These are phyloP conservation scores for Rhynchospora pubera DNA, from an alignment of 176 grass and related monocot genomes.

Conservation along the genomic window DNA sequence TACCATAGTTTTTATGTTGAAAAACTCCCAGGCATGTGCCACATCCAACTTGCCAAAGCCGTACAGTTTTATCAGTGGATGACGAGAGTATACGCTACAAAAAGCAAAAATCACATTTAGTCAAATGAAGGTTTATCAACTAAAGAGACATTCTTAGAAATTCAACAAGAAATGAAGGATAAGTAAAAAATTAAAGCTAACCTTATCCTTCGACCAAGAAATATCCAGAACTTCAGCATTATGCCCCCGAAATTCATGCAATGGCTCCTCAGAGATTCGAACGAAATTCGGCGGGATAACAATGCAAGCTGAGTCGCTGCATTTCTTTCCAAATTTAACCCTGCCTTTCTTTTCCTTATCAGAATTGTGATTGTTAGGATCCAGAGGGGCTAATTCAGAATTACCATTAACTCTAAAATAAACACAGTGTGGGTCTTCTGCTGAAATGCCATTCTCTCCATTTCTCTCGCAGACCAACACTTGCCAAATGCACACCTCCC, in stretches of 20 bases:
- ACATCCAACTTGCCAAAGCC: slow-evolving; percentile 80
- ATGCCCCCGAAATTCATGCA: slow-evolving; percentile 78
- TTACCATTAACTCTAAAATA: slow-evolving; percentile 48
- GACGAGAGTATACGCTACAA: slow-evolving; percentile 71
- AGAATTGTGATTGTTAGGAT: not conserved
- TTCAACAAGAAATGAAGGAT: not conserved
- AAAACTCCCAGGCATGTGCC: slow-evolving; percentile 55
- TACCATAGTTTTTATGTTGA: slow-evolving; percentile 76
- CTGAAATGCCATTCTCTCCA: slow-evolving; percentile 36
- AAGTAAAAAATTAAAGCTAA: slow-evolving; percentile 20
- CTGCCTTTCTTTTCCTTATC: slow-evolving; percentile 32
- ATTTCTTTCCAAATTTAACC: slow-evolving; percentile 40
- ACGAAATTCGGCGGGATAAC: slow-evolving; percentile 61
- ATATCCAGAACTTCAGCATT: slow-evolving; percentile 67
- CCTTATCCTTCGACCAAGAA: slow-evolving; percentile 83
- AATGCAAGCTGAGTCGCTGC: slow-evolving; percentile 57
- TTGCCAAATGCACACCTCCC: slow-evolving; percentile 65
- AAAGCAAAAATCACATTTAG: slow-evolving; percentile 19
- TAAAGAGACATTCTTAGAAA: not conserved
- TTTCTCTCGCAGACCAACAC: slow-evolving; percentile 39
- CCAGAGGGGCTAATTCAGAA: slow-evolving; percentile 34
- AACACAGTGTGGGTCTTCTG: slow-evolving; percentile 63
- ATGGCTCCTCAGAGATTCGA: slow-evolving; percentile 51
- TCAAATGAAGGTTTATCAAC: not conserved
- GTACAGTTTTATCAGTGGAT: slow-evolving; percentile 81